Percentiles rank a stretch among this genome's conserved stretches.
These are phyloP conservation scores for Zancudomyces culisetae DNA, from an alignment of 371 early-diverging fungal species.

Conservation along the genomic window DNA sequence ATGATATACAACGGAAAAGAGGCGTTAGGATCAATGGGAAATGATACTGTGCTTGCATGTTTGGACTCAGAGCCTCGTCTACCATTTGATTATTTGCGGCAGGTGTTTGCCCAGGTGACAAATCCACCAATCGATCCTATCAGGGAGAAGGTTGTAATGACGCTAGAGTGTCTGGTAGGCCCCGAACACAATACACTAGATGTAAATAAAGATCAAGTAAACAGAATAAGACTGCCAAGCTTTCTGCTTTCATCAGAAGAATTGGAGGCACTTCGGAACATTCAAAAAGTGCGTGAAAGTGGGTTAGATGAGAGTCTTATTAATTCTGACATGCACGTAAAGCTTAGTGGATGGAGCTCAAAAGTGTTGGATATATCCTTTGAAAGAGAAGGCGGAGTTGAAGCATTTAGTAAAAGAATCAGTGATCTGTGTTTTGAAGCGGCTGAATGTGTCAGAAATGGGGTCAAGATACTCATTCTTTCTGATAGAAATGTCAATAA, in stretches of 20 bases:
- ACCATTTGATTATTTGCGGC: constrained; percentile 88
- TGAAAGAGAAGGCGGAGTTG: constrained; percentile 44
- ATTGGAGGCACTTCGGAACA: constrained; percentile 49
- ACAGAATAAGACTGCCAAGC: constrained; percentile 55
- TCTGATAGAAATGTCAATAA: constrained; percentile 50
- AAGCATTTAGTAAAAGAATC: constrained; percentile 53
- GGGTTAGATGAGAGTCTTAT: not conserved
- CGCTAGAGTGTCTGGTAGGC: constrained; percentile 81
- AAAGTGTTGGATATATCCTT: constrained; percentile 76
- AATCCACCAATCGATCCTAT: constrained; percentile 96
- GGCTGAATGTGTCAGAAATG: constrained; percentile 48
- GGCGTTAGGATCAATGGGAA: constrained; percentile 94
- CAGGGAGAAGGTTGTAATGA: constrained; percentile 94
- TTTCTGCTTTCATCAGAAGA: constrained; percentile 71
- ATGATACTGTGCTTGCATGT: constrained; percentile 87
- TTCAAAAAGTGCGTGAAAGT: constrained; percentile 25
- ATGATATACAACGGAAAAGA: constrained; percentile 82
- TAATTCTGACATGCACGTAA: constrained; percentile 3
- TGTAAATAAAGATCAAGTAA: constrained; percentile 53
- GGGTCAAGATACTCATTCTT: constrained; percentile 59
- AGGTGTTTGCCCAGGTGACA: constrained; percentile 93
- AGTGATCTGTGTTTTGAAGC: constrained; percentile 75
- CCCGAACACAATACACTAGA: constrained; percentile 86
- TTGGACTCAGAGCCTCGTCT: constrained; percentile 68
- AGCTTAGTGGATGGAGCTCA: constrained; percentile 55